Percentiles rank a stretch among this genome's conserved stretches.
Conservation (phyloP, 306 rosid species). For the Chamaecrista fasciculata region DNA sequence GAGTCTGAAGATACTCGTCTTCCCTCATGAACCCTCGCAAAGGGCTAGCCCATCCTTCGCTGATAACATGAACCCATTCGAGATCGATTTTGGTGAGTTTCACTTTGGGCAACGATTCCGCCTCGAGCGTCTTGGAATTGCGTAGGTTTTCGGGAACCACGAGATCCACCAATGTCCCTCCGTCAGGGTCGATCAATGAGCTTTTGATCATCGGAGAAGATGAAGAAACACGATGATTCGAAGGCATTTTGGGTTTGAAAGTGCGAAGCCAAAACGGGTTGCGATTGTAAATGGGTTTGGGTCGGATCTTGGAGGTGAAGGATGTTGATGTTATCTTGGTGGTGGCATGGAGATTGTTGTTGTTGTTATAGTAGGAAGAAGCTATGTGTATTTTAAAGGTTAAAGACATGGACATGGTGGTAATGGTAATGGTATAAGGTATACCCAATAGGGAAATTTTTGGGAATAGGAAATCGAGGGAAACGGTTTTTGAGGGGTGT, state of each 20-base stretch:
- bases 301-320: constrained; percentile 27
- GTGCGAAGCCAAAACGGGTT: constrained; percentile 34
- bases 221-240: background rate
- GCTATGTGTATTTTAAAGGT: constrained; percentile 52
- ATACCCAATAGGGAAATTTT: background rate
- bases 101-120: constrained; percentile 59
- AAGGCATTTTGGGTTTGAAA: constrained; percentile 45
- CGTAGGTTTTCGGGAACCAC: constrained; percentile 61
- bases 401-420: constrained; percentile 74
- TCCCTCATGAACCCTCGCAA: constrained; percentile 95
- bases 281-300: constrained; percentile 48
- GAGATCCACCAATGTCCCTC: constrained; percentile 76
- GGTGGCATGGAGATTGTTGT: constrained; percentile 20
- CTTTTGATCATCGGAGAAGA: constrained; percentile 47
- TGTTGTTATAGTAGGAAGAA: constrained; percentile 31
- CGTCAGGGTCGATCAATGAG: constrained; percentile 89
- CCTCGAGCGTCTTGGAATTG: constrained; percentile 45
- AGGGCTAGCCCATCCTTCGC: constrained; percentile 98
- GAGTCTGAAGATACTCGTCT: constrained; percentile 76
- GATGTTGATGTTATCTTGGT: constrained; percentile 18
- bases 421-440: too few species aligned
- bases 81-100: constrained; percentile 64
- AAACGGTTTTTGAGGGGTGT: background rate
- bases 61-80: constrained; percentile 90
- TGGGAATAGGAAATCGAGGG: background rate